These are phyloP conservation scores for Sphagnurus paluster DNA, from an alignment of 1,284 basidiomycete species.

Conservation along the genomic window DNA sequence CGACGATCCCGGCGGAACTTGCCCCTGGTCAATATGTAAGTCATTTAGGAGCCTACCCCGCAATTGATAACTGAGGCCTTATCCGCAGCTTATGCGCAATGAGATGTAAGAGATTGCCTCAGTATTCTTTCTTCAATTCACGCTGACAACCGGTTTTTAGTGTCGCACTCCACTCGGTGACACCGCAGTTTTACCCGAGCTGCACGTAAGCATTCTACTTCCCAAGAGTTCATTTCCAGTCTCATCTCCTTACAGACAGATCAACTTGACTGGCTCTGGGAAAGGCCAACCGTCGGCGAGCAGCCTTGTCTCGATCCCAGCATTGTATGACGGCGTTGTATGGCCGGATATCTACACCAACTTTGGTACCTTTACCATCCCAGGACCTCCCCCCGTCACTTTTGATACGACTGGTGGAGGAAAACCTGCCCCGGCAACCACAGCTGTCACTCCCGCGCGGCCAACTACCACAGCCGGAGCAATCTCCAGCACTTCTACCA, in stretches of 20 bases:
- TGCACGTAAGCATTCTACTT: conserved; percentile 33
- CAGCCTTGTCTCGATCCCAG: conserved; percentile 35
- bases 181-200: conserved; percentile 38
- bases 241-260: conserved; percentile 25
- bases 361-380: conserved; percentile 35
- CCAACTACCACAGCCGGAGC: conserved; percentile 12
- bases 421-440: conserved; percentile 16
- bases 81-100: conserved; percentile 33
- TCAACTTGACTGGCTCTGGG: conserved; percentile 36
- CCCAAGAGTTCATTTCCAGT: conserved; percentile 3
- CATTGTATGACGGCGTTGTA: conserved; percentile 30
- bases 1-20: conserved; percentile 33
- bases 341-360: conserved; percentile 37
- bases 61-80: not conserved
- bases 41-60: conserved; percentile 7
- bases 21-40: conserved; percentile 40
- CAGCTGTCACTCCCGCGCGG: conserved; percentile 17
- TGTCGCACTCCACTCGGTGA: conserved; percentile 36
- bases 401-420: conserved; percentile 28
- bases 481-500: conserved; percentile 2
- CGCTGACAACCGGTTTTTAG: conserved; percentile 19
- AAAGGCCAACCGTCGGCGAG: conserved; percentile 29
- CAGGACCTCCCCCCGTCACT: conserved; percentile 34
- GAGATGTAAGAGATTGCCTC: conserved; percentile 31
- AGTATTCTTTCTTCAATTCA: not conserved